Conservation (phyloP, 2,329 filamentous ascomycete species). For the Stylonectria norvegica region DNA sequence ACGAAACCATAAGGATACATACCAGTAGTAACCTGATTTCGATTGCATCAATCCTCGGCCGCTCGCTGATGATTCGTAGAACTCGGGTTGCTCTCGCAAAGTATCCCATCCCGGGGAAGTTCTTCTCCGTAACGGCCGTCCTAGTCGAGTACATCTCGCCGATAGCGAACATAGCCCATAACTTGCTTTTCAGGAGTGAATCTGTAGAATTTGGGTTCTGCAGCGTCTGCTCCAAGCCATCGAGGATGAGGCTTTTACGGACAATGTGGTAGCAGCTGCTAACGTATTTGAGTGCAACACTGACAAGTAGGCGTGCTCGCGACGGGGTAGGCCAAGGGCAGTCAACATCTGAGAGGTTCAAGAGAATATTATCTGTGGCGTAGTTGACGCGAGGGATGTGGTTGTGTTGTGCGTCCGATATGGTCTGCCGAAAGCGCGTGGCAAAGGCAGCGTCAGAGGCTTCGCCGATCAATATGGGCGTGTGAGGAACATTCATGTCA, state of each 20-base stretch:
- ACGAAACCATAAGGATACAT: conserved; percentile 27
- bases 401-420: conserved; percentile 28
- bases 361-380: conserved; percentile 29
- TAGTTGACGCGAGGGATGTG: conserved; percentile 36
- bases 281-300: conserved; percentile 40
- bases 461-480: conserved; percentile 35
- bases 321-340: conserved; percentile 38
- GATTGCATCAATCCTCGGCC: conserved; percentile 41
- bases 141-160: conserved; percentile 44
- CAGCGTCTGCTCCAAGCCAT: conserved; percentile 37
- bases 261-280: conserved; percentile 42
- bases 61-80: conserved; percentile 38
- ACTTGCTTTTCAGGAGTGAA: conserved; percentile 35
- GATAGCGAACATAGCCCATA: conserved; percentile 44
- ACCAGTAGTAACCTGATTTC: conserved; percentile 44
- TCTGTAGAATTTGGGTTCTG: conserved; percentile 32
- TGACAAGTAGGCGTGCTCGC: conserved; percentile 25
- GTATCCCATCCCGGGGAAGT: conserved; percentile 43
- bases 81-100: conserved; percentile 40
- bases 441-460: conserved; percentile 36
- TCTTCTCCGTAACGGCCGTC: conserved; percentile 30
- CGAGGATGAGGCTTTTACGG: conserved; percentile 35
- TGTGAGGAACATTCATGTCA: conserved; percentile 31
- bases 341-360: conserved; percentile 27
- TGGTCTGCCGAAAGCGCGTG: conserved; percentile 35